Evolutionary conservation across 148 eudicot species (phyloP).

Genomic region (Rhododendron vialii): DNA sequence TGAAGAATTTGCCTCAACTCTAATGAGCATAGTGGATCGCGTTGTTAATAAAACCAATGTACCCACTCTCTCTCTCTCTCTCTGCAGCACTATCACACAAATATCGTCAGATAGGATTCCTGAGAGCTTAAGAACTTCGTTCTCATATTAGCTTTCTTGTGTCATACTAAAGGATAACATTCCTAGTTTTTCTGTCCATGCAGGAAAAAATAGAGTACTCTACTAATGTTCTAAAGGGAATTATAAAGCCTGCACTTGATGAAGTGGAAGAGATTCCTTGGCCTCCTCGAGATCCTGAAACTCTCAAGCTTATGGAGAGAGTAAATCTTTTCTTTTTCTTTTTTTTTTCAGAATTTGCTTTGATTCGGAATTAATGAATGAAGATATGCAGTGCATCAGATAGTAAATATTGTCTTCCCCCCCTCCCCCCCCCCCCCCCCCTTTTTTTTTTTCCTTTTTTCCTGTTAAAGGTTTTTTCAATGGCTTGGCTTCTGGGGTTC

Average conservation of each 20-base stretch:
- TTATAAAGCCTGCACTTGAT: conserved; percentile 66
- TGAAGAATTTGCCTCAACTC: conserved; percentile 77
- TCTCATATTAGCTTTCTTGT: not conserved
- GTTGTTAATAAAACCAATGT: conserved; percentile 87
- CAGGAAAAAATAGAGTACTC: conserved; percentile 94
- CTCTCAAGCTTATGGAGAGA: conserved; percentile 71
- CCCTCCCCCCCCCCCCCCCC: too few relatives aligned
- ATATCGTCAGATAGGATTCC: conserved; percentile 5
- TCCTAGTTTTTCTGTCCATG: conserved; percentile 12
- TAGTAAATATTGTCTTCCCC: not conserved
- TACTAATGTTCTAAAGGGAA: conserved; percentile 85
- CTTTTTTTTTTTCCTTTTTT: not conserved
- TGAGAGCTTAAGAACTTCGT: not conserved
- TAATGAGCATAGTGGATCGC: conserved; percentile 87
- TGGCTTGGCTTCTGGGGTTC: not conserved
- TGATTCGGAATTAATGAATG: not conserved
- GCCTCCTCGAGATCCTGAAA: conserved; percentile 90
- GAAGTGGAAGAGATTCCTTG: conserved; percentile 72
- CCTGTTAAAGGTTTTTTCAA: not conserved
- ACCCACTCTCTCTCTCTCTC: conserved; percentile 20
- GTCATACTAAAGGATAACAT: not conserved
- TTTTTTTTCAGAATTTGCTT: not conserved
- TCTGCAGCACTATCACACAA: not conserved
- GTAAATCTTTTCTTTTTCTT: conserved; percentile 23
- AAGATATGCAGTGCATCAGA: not conserved